Evolutionary conservation across 106 monocot genomes (phyloP).

Genomic region (Vanilla planifolia): DNA sequence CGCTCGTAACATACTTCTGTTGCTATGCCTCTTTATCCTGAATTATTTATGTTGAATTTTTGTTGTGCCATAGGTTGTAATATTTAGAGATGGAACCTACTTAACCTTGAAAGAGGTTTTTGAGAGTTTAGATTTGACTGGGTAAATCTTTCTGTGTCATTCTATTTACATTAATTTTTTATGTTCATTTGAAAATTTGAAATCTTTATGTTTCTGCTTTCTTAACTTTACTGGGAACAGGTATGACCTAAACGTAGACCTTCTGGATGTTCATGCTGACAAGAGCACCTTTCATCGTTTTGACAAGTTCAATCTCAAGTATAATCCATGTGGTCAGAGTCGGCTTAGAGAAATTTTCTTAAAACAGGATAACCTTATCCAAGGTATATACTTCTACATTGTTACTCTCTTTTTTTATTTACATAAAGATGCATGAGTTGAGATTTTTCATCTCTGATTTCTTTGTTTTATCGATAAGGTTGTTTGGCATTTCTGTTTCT

Average conservation of each 20-base stretch:
- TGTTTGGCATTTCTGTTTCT: neutral
- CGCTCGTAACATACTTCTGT: neutral
- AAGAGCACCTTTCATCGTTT: slow-evolving; percentile 99
- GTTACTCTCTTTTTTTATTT: neutral
- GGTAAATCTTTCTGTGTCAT: slow-evolving; percentile 31
- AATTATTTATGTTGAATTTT: neutral
- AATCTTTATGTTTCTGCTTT: neutral
- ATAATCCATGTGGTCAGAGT: slow-evolving; percentile 98
- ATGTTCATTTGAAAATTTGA: neutral
- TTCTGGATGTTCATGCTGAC: slow-evolving; percentile 98
- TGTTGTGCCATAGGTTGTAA: slow-evolving; percentile 67
- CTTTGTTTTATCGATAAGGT: neutral
- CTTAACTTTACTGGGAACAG: slow-evolving; percentile 23
- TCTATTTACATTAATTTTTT: neutral
- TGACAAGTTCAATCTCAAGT: slow-evolving; percentile 98
- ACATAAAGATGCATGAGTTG: neutral
- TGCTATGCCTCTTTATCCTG: neutral
- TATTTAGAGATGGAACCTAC: slow-evolving; percentile 97
- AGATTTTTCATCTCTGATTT: neutral
- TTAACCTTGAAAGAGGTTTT: slow-evolving; percentile 96
- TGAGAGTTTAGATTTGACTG: slow-evolving; percentile 96
- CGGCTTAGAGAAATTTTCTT: slow-evolving; percentile 96
- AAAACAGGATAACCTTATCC: slow-evolving; percentile 98
- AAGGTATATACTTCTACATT: slow-evolving; percentile 37
- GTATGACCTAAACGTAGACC: slow-evolving; percentile 95